Base-by-base conservation (phyloP, 1,284 basidiomycete species). In the Peniophora sp. region DNA sequence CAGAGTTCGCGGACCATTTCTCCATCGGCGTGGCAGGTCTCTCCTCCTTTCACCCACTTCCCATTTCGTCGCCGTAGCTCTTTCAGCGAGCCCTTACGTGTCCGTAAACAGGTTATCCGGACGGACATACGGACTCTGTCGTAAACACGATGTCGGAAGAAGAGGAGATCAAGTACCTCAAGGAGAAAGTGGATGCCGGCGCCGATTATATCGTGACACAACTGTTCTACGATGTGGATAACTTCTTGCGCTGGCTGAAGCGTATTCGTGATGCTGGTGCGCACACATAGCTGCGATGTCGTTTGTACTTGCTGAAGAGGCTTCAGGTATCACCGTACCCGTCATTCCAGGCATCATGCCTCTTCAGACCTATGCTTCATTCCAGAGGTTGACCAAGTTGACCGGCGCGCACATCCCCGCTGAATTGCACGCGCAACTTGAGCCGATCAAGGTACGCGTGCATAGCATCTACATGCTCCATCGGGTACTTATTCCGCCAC, bases 341-440 rank as follows among this genome's bases (percentile, higher is more conserved):
- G 86, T 99, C 59, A 87, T 99, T 51, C 94, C 97, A 2, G 93
- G 95, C 3, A 83, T 99, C 54, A 98, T 99, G 95, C 97, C 97
- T 0, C 92, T 99, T 52, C 97, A 99, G 64, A 97, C 91, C 41
- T 97, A 94, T 63, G 81, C 87, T 18, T 95, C 94, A 1, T 99
- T 99, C 70, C 75, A 88, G 47, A 85, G 97, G 49, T 75, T 98
- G 57, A 90, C 88, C 37, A 96, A 95, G 62, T 75, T 99, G 22
- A 93, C 90, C 58, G 90, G 90, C 36, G 85, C 86, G 2, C 78
- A 77, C 23, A 85, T 97, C 2, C 97, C 97, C 0, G 68, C 77
- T 3, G 63, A 70, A 24, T 73, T 97, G 42, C 75, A 86, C 65
- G 68, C 77, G 2, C 81, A 82, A 52, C 71, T 99, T 1, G 83